phyloP scores from a whole-genome alignment of 305 asterid species.

The Caryopteris hybrid region DNA sequence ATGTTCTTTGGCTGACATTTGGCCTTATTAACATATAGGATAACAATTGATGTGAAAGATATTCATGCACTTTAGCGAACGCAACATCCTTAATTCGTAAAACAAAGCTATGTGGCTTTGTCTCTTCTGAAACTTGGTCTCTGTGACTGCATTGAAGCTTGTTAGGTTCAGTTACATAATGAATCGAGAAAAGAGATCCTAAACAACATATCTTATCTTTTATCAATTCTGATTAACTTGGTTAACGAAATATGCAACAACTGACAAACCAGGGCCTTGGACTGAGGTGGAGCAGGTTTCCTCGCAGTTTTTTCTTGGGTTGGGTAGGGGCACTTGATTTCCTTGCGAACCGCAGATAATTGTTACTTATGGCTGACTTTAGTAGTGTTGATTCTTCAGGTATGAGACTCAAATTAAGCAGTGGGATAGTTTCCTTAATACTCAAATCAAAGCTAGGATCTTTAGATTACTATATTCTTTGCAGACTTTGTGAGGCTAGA shows the following conservation, averaged over 20 bases:
- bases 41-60: slow-evolving; percentile 17
- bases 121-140: neutral
- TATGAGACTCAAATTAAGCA: neutral
- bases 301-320: neutral
- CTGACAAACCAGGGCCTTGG: neutral
- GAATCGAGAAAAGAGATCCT: slow-evolving; percentile 6
- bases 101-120: slow-evolving; percentile 4
- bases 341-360: neutral
- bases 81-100: slow-evolving; percentile 7
- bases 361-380: neutral
- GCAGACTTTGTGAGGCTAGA: neutral
- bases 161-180: neutral
- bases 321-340: neutral
- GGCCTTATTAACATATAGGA: slow-evolving; percentile 21
- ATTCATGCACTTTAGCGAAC: slow-evolving; percentile 14
- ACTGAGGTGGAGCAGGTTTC: neutral
- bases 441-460: neutral
- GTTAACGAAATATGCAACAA: neutral
- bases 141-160: neutral
- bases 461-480: neutral
- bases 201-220: slow-evolving; percentile 4
- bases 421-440: neutral
- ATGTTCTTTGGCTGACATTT: slow-evolving; percentile 28
- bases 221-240: neutral
- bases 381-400: neutral